Conservation (phyloP, 2,329 filamentous ascomycete species). For the Aspergillus sp. region DNA sequence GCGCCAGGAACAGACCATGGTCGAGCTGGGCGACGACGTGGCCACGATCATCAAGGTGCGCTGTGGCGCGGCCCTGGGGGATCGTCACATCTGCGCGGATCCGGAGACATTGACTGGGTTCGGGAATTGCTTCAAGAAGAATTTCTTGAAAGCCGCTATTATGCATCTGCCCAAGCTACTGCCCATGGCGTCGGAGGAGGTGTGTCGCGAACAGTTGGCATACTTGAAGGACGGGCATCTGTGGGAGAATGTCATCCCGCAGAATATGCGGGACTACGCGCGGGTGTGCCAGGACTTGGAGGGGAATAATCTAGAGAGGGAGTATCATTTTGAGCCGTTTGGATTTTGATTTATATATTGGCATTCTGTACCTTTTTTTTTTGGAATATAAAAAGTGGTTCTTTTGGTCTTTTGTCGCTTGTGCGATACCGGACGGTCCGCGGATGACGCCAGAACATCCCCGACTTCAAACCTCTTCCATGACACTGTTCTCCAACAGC, state of each 20-base stretch:
- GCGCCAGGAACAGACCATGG: slow-evolving; percentile 21
- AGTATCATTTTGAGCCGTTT: slow-evolving; percentile 12
- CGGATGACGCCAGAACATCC: background rate
- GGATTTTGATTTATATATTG: slow-evolving; percentile 8
- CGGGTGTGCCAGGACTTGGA: slow-evolving; percentile 20
- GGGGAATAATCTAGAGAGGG: slow-evolving; percentile 6
- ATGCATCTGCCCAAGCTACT: slow-evolving; percentile 21
- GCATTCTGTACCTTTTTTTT: background rate
- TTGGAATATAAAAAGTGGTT: background rate
- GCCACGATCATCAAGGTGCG: slow-evolving; percentile 26
- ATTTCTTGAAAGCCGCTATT: slow-evolving; percentile 24
- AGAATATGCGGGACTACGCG: slow-evolving; percentile 29
- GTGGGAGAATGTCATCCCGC: slow-evolving; percentile 27
- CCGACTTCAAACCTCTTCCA: background rate
- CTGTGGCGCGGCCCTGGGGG: slow-evolving; percentile 22
- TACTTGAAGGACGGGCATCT: slow-evolving; percentile 24
- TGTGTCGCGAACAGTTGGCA: slow-evolving; percentile 22
- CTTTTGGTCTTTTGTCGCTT: background rate
- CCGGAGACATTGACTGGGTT: slow-evolving; percentile 23
- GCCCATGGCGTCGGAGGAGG: slow-evolving; percentile 23
- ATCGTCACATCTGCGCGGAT: slow-evolving; percentile 26
- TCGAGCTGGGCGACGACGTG: slow-evolving; percentile 28
- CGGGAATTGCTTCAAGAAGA: slow-evolving; percentile 28
- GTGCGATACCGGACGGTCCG: background rate
- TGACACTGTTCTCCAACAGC: background rate